Base-by-base conservation (phyloP, 208 protist genomes). In the Endotrypanum monterogeii region DNA sequence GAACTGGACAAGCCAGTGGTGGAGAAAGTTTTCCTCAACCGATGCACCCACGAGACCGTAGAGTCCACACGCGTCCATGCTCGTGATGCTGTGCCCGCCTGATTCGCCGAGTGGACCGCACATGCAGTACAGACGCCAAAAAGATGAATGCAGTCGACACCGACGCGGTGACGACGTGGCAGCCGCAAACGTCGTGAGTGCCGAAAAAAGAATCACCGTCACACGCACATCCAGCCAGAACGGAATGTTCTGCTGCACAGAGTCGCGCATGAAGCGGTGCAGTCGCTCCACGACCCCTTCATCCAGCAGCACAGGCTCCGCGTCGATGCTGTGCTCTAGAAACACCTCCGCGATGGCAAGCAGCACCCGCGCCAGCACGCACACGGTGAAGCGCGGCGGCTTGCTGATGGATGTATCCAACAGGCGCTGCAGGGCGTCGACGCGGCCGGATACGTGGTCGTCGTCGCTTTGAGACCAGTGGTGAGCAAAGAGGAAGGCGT, bases 201-300 rank as follows among this genome's bases (percentile, higher is more conserved):
- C 70, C 18, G 79, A 78, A 68, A 96, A 94, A 48, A 87, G 41
- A 39, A 96, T 85, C 1, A 83, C 87, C 28, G 84, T 90, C 30
- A 94, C 68, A 54, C 93, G 91, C 30, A 93, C 89, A 67, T 94
- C 88, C 32, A 97, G 82, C 90, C 93, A 97, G 57, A 88, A 93
- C 16, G 89, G 84, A n/a, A 90, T 81, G 79, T 90, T 93, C 50
- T 96, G 88, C 74, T 96, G 88, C 50, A 91, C 76, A 8, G 76
- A 80, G 66, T 93, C 89, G 14, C 82, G 79, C 75, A 97, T 67
- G 54, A 82, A 90, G 37, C 58, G 76, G 61, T 68, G 76, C 52
- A 87, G 86, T 37, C 51, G 83, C 60, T 50, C 51, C 54, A 78
- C 69, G 8, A 88, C 68, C 46, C 68, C 83, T 46, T 63, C 66